Evolutionary conservation across 768 basidiomycete genomes (phyloP), one percentile per base, ranked within the genome.

Genomic region (Kondoa malvinella): DNA sequence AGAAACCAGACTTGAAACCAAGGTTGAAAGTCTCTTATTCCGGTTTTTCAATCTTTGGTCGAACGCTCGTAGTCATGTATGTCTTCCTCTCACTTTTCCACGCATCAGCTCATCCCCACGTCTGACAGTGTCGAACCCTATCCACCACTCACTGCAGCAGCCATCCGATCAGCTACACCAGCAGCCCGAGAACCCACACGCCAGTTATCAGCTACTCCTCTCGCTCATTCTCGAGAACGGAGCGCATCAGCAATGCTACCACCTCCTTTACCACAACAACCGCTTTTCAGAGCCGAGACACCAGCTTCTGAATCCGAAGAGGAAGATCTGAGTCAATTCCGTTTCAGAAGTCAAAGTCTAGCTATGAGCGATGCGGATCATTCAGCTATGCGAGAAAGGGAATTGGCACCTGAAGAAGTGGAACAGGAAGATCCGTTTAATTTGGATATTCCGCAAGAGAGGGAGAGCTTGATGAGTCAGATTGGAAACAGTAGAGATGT

Each of bases 1-100:
- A 31, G 27, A 69, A 69, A 57, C 69, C 69, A n/a, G 69, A 69
- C 26, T 65, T 65, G 4, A 69, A 69, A 56, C 69, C 69, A 1
- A 57, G 58, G 33, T 60, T 69, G 17, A 21, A 50, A n/a, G 69
- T 69, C 14, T 67, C 59, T n/a, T 69, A 69, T 56, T 40, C 33
- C 33, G 69, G 69, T 1, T 69, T 69, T 50, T 67, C 67, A n/a
- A 68, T 68, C 29, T 68, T 68, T 68, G 67, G 67, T 16, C 3
- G 58, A 14, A 67, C 66, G n/a, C 66, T 67, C 4, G 34, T 67
- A 21, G 66, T 69, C 33, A 65, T 69, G 69, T 69, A 27, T 14
- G 66, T 40, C 26, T 8, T 56, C 31, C 26, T 8, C 25, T 26
- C n/a, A 67, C 2, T 29, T 57, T n/a, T n/a, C 16, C 56, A 29